Percentiles rank a stretch among this genome's conserved stretches.
Evolutionary conservation across 495 filamentous ascomycete species (phyloP).

Genomic region (Cairneyella variabilis): DNA sequence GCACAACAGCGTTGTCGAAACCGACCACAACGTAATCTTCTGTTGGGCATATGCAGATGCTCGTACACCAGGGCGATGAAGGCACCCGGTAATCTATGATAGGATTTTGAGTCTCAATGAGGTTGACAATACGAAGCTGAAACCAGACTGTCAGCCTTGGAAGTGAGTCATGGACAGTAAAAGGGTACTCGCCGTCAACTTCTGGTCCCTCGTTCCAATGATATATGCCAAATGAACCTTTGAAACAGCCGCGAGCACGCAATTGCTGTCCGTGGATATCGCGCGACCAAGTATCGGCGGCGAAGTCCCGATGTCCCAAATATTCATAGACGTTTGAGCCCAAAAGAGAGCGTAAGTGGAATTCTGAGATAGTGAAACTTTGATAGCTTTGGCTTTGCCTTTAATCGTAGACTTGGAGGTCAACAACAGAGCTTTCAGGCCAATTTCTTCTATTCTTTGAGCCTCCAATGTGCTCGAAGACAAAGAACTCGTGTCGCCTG

Average conservation of each 20-base stretch:
- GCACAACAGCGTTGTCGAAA: constrained; percentile 33
- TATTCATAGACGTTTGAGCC: constrained; percentile 32
- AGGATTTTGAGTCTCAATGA: constrained; percentile 21
- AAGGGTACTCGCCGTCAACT: constrained; percentile 28
- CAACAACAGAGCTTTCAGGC: constrained; percentile 20
- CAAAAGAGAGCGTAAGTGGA: constrained; percentile 34
- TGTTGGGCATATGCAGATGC: constrained; percentile 30
- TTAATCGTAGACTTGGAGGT: constrained; percentile 18
- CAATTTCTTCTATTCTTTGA: constrained; percentile 32
- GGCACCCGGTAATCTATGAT: constrained; percentile 34
- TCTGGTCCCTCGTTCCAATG: constrained; percentile 34
- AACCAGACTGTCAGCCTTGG: neutral
- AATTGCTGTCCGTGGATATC: constrained; percentile 32
- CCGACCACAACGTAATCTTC: constrained; percentile 35
- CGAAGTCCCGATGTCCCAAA: constrained; percentile 33
- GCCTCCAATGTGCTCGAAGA: constrained; percentile 29
- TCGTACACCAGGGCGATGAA: constrained; percentile 33
- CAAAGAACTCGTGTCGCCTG: constrained; percentile 29
- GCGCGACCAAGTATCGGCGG: constrained; percentile 26
- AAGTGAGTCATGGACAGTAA: neutral
- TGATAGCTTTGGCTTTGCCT: constrained; percentile 28
- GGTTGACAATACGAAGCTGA: constrained; percentile 34
- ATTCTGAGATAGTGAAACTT: constrained; percentile 32
- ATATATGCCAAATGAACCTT: constrained; percentile 31
- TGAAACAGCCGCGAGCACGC: constrained; percentile 31